Base-by-base conservation (phyloP, 2,329 filamentous ascomycete genomes). In the Aulographum hederae region DNA sequence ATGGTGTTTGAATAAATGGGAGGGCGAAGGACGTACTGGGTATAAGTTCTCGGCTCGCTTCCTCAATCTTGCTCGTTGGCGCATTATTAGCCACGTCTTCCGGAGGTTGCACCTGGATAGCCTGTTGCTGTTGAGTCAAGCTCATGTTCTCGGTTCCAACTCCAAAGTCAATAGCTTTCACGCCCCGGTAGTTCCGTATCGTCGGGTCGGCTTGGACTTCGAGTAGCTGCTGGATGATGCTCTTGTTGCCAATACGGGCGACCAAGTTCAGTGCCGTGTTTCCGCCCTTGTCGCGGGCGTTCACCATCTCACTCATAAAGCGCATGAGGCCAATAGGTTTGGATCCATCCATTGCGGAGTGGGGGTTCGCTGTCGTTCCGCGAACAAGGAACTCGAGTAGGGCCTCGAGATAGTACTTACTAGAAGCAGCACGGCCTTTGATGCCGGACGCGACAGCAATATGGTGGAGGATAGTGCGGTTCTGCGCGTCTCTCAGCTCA, bases 281-380 rank as follows among this genome's bases (percentile, higher is more conserved):
- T 1, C 89, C 89, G 20, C 79, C 78, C 45, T 85, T 84, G 52
- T 98, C 89, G 44, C 86, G 79, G 0, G 85, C 78, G 45, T 98
- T 95, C 37, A 98, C 86, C 51, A 98, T 91, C 48, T 95, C 85
- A 30, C 78, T 81, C 69, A 98, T 91, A 56, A 98, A 98, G 23
- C 82, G 74, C 18, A 81, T 85, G 32, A 98, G 67, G 16, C 78
- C 81, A 54, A 95, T 91, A 39, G 68, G 80, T 33, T 69, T 78
- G 6, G 14, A 21, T 8, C 6, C 6, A 17, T 32, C 23, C 29
- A 19, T 19, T 12, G 23, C 6, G 6, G 55, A 57, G 38, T 52
- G 39, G 37, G 49, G 69, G 16, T 68, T 63, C 4, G 63, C 64
- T 17, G 49, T 53, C 32, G 51, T 55, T 50, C 91, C 82, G 21